phyloP scores from a whole-genome alignment of 2,329 filamentous ascomycete species.

The Trichoderma sp. region DNA sequence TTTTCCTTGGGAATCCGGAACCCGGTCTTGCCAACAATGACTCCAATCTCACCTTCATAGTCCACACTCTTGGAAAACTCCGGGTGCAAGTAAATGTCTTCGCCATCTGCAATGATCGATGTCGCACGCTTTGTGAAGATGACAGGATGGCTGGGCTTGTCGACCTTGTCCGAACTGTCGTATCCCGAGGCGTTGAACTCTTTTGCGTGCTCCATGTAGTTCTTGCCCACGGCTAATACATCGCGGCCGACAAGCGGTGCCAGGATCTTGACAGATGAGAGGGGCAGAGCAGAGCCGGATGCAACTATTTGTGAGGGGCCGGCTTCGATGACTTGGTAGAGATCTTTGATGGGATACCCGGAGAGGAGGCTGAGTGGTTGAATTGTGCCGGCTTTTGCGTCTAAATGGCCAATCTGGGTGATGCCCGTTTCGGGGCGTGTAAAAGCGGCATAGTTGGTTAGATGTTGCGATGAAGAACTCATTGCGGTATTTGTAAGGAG shows the following conservation, averaged over 20 bases:
- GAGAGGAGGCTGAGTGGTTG: conserved; percentile 11
- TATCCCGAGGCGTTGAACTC: conserved; percentile 8
- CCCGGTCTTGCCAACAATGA: conserved; percentile 4
- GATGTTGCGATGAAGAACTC: not conserved
- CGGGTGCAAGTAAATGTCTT: not conserved
- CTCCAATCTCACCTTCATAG: conserved; percentile 15
- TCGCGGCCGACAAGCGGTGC: not conserved
- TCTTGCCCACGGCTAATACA: conserved; percentile 8
- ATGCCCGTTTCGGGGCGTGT: not conserved
- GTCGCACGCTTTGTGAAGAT: conserved; percentile 18
- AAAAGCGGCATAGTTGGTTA: conserved; percentile 6
- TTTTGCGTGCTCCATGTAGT: conserved; percentile 16
- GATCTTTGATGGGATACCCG: not conserved
- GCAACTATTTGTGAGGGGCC: not conserved
- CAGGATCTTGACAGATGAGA: conserved; percentile 3
- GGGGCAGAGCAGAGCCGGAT: not conserved
- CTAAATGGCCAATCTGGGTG: not conserved
- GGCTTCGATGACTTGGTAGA: conserved; percentile 14
- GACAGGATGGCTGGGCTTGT: not conserved
- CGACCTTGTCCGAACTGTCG: conserved; percentile 14
- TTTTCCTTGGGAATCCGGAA: conserved; percentile 10
- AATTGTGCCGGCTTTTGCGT: not conserved
- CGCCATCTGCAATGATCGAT: conserved; percentile 5
- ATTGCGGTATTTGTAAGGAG: conserved; percentile 10
- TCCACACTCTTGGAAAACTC: conserved; percentile 1